Base-by-base conservation (phyloP, 2,329 filamentous ascomycete genomes). In the Blastomyces percursus region DNA sequence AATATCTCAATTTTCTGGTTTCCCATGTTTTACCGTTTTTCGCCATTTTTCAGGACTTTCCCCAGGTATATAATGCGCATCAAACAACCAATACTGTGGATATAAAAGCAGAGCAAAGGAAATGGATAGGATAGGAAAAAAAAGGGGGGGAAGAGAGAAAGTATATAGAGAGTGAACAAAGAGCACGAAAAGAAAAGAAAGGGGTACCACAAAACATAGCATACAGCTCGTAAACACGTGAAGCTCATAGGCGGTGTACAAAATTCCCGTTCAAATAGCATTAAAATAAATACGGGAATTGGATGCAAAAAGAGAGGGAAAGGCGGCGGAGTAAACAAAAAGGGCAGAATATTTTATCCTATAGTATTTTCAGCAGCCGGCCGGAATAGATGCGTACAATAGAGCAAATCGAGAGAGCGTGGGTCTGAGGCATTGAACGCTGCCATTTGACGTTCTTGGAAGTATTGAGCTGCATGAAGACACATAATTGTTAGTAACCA, bases 401-500 rank as follows among this genome's bases (percentile, higher is more conserved):
- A 75, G 61, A 71, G 73, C 12, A 77, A 69, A 64, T 79, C 76
- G 27, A 78, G 67, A 3, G 75, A 78, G 59, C 76, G 75, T 21
- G 73, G 76, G 62, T 78, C 71, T 42, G 66, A 68, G 0, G 73
- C 70, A 64, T 78, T 73, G 63, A 77, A 77, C 21, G 70, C 63
- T 16, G 74, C 73, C 46, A 69, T 66, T 66, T 72, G 70, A 38
- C 75, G 74, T 61, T 76, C 71, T 68, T 76, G 71, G 27, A 77
- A 70, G 65, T 70, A 74, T 62, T 72, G 68, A 5, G 74, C 75
- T 77, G 55, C 32, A 38, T 50, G 32, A 8, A n/a, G 3, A 32
- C 38, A 46, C 24, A 46, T 24, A 55, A 67, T 61, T 63, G 56
- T 32, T 61, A 30, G 56, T 40, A 30, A 19, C 8, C 3, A 21